Evolutionary conservation across 1,284 basidiomycete species (phyloP).

Genomic region (Ceratobasidium theobromae): DNA sequence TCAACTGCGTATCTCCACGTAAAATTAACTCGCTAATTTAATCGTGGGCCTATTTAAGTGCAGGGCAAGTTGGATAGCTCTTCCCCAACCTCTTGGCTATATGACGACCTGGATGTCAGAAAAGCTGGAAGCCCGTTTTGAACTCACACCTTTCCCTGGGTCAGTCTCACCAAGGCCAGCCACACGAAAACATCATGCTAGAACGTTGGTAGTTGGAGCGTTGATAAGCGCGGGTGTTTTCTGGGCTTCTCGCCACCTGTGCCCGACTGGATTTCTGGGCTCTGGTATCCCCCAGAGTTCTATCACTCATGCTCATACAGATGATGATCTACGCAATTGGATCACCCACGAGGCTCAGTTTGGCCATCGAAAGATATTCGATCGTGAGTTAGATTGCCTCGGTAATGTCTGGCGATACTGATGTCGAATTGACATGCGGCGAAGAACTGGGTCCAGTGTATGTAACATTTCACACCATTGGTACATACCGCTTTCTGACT

Average conservation of each 20-base stretch:
- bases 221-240: conserved; percentile 1
- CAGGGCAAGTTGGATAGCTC: too few species aligned
- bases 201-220: background rate
- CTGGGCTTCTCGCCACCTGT: background rate
- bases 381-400: conserved; percentile 1
- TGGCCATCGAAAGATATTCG: conserved; percentile 15
- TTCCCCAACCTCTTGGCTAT: too few species aligned
- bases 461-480: background rate
- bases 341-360: conserved; percentile 3
- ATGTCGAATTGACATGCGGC: background rate
- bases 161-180: background rate
- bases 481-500: background rate
- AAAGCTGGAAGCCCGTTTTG: too few species aligned
- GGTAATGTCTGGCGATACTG: background rate
- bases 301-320: background rate
- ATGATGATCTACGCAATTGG: conserved; percentile 9
- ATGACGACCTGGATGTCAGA: too few species aligned
- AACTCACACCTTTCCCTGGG: background rate
- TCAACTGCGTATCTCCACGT: too few species aligned
- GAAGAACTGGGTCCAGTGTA: background rate
- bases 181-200: background rate
- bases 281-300: background rate
- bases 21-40: too few species aligned
- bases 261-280: background rate
- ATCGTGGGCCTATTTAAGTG: too few species aligned